Conservation (phyloP, 2,329 filamentous ascomycete genomes). For the Xylaria digitata region DNA sequence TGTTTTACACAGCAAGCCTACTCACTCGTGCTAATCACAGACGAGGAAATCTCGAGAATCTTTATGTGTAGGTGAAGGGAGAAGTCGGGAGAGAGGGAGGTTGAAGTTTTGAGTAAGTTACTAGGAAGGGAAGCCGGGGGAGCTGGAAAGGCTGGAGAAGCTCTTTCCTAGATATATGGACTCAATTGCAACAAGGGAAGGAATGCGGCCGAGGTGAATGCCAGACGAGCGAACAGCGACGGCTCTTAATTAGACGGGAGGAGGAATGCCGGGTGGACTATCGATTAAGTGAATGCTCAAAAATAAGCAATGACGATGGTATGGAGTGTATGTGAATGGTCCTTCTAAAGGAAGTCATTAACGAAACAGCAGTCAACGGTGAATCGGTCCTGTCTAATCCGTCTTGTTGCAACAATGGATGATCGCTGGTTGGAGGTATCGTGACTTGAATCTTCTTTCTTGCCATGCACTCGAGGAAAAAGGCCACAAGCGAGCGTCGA, state of each 20-base stretch:
- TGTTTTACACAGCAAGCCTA: slow-evolving; percentile 9
- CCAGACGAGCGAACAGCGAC: slow-evolving; percentile 11
- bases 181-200: slow-evolving; percentile 1
- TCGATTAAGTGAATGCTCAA: slow-evolving; percentile 19
- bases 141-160: slow-evolving; percentile 1
- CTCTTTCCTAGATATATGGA: slow-evolving; percentile 14
- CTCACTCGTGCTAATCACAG: slow-evolving; percentile 5
- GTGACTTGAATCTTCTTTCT: slow-evolving; percentile 11
- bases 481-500: slow-evolving; percentile 25
- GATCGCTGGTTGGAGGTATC: slow-evolving; percentile 13
- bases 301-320: slow-evolving; percentile 11
- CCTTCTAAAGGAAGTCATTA: slow-evolving; percentile 16
- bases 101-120: not conserved
- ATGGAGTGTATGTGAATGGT: slow-evolving; percentile 3
- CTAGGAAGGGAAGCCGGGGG: not conserved
- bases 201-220: slow-evolving; percentile 4
- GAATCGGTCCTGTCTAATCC: not conserved
- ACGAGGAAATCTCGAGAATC: slow-evolving; percentile 12
- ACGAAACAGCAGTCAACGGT: slow-evolving; percentile 14
- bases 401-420: slow-evolving; percentile 7
- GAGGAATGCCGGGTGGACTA: slow-evolving; percentile 19
- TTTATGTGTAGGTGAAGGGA: not conserved
- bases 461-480: slow-evolving; percentile 20
- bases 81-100: not conserved
- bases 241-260: slow-evolving; percentile 8